Conservation (phyloP, 148 eudicot species). For the Vaccinium vitisidaea region DNA sequence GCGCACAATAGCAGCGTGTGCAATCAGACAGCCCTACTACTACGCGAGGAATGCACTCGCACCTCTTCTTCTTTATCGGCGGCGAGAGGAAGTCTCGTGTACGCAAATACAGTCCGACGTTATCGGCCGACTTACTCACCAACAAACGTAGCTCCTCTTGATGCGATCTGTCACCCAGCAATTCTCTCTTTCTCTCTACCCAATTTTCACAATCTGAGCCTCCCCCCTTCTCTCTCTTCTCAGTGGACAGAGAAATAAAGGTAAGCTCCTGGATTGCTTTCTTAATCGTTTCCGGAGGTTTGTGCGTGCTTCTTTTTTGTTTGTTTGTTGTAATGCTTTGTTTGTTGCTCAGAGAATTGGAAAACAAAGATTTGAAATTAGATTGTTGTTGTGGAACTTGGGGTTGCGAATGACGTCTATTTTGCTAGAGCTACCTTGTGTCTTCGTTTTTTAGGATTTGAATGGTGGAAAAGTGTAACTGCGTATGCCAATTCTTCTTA, state of each 20-base stretch:
- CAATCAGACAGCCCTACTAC: background rate
- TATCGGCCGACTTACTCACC: background rate
- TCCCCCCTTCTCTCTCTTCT: background rate
- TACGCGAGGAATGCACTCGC: background rate
- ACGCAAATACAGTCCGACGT: background rate
- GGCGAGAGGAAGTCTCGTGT: background rate
- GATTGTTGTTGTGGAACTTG: background rate
- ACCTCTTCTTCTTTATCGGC: conserved; percentile 8
- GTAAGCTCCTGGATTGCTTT: conserved; percentile 6
- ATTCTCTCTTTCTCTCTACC: background rate
- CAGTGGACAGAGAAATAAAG: background rate
- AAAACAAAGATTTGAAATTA: background rate
- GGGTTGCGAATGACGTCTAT: background rate
- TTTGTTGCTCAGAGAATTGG: background rate
- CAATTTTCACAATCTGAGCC: background rate
- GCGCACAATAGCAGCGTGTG: background rate
- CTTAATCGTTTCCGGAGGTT: background rate
- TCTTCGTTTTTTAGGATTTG: background rate
- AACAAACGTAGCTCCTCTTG: background rate
- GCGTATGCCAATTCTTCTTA: background rate
- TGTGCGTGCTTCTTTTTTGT: background rate
- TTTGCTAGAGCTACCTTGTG: background rate
- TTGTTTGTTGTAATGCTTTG: background rate
- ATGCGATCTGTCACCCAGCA: background rate
- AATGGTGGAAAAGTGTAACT: background rate